phyloP scores from a whole-genome alignment of 306 rosid genomes.

The Cucurbita pepo region DNA sequence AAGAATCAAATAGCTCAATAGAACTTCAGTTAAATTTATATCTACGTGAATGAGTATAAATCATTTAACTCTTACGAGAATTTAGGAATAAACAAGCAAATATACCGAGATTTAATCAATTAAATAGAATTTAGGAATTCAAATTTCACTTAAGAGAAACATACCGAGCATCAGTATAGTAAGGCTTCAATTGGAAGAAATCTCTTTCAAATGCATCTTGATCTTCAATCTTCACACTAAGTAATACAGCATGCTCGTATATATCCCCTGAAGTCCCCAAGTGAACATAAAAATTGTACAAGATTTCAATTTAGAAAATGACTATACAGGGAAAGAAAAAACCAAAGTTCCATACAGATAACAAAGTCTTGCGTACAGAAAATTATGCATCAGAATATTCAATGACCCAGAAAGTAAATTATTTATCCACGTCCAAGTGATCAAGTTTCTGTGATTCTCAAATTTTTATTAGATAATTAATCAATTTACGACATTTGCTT shows the following conservation, averaged over 20 bases:
- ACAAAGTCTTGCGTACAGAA: not conserved
- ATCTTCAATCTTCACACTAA: constrained; percentile 80
- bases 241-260: constrained; percentile 88
- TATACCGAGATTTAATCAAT: not conserved
- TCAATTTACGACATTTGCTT: not conserved
- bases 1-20: not conserved
- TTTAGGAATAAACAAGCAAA: not conserved
- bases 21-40: not conserved
- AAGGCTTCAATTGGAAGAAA: constrained; percentile 91
- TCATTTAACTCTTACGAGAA: too few relatives aligned
- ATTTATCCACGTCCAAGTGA: not conserved
- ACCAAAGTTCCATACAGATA: not conserved
- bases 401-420: not conserved
- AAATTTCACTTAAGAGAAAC: not conserved
- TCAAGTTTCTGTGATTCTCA: not conserved
- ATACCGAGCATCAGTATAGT: constrained; percentile 85
- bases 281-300: not conserved
- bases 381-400: not conserved
- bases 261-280: constrained; percentile 66
- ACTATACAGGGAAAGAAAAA: not conserved
- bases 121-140: not conserved
- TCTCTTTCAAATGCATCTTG: constrained; percentile 95
- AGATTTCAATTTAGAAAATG: not conserved
- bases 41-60: not conserved
- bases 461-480: not conserved